Conservation (phyloP, 768 basidiomycete genomes). For the Tricholoma matsutake region DNA sequence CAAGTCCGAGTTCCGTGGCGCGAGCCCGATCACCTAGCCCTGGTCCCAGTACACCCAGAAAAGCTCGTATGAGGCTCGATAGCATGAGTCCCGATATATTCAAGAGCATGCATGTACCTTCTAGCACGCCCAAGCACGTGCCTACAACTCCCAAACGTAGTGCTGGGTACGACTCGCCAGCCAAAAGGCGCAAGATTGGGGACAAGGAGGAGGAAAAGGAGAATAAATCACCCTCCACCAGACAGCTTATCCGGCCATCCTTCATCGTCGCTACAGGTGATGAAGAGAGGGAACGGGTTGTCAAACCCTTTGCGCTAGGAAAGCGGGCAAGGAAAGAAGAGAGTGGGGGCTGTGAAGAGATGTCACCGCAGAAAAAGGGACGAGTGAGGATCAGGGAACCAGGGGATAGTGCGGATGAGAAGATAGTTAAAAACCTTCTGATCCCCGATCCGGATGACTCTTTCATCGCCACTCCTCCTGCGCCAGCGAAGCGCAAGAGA, state of each 20-base stretch:
- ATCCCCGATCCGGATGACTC: background rate
- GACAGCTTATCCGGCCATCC: conserved; percentile 30
- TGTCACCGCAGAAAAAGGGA: conserved; percentile 20
- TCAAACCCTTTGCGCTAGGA: conserved; percentile 26
- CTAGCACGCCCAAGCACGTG: conserved; percentile 27
- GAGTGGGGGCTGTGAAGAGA: conserved; percentile 24
- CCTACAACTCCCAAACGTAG: conserved; percentile 34
- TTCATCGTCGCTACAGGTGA: conserved; percentile 41
- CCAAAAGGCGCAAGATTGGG: conserved; percentile 35
- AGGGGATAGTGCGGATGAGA: conserved; percentile 34
- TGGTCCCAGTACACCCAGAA: background rate
- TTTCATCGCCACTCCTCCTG: background rate
- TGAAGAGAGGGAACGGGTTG: conserved; percentile 10
- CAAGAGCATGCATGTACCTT: background rate
- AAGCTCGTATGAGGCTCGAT: background rate
- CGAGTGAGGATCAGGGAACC: conserved; percentile 13
- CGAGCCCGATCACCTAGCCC: background rate
- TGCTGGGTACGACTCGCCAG: conserved; percentile 20
- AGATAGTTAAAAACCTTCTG: conserved; percentile 5
- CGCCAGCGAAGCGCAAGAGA: conserved; percentile 36
- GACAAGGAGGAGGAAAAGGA: conserved; percentile 50
- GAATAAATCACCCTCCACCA: conserved; percentile 45
- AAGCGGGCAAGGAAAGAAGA: conserved; percentile 45
- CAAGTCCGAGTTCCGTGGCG: background rate
- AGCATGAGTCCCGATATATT: background rate